Percentiles rank a stretch among this genome's conserved stretches.
phyloP scores from a whole-genome alignment of 1,284 basidiomycete species.

The Apiotrichum brassicae region DNA sequence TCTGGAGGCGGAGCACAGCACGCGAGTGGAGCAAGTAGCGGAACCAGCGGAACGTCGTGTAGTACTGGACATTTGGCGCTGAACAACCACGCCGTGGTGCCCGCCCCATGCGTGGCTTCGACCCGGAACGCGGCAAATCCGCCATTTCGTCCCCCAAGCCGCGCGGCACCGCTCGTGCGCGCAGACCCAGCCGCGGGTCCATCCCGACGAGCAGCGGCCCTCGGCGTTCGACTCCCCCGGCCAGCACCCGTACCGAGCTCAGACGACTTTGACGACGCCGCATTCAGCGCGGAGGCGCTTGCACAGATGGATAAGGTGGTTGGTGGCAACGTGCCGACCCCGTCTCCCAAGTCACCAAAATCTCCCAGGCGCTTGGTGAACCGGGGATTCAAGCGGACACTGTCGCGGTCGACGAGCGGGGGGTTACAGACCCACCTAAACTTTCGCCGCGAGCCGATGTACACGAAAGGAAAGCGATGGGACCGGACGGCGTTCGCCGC shows the following conservation, averaged over 20 bases:
- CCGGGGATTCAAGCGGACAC: neutral
- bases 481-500: constrained; percentile 77
- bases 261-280: constrained; percentile 22
- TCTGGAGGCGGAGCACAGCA: too few relatives aligned
- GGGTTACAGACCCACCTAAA: constrained; percentile 41
- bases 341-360: too few relatives aligned
- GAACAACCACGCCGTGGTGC: neutral
- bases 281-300: constrained; percentile 17
- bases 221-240: constrained; percentile 7
- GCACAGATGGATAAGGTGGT: constrained; percentile 18
- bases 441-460: constrained; percentile 32
- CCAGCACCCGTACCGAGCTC: constrained; percentile 9
- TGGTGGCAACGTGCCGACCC: too few relatives aligned
- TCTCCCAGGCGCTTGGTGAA: too few relatives aligned
- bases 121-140: constrained; percentile 1
- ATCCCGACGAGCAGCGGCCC: constrained; percentile 5
- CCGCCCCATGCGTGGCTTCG: neutral
- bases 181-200: neutral
- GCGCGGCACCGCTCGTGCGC: neutral
- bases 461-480: constrained; percentile 61
- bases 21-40: too few relatives aligned
- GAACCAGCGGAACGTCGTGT: too few relatives aligned
- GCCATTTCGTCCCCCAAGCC: neutral
- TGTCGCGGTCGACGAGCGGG: constrained; percentile 7
- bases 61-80: too few relatives aligned